A percentile compares a stretch with the other conserved stretches of the same genome.
Evolutionary conservation across 164 flowering plant species (phyloP).

Genomic region (Akebia trifoliata): DNA sequence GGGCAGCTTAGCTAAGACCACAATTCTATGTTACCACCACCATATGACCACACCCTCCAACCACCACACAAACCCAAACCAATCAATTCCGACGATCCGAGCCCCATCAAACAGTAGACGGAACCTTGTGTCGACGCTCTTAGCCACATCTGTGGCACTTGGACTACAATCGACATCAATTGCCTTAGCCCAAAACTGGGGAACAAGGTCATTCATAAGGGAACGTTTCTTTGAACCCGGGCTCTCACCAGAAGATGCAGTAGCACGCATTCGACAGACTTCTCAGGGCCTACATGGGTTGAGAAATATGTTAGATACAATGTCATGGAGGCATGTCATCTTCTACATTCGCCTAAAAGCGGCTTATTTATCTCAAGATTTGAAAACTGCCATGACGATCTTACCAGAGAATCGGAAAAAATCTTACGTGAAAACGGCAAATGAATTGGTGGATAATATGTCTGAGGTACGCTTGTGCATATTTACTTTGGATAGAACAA

Average conservation of each 20-base stretch:
- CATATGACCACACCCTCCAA: constrained; percentile 12
- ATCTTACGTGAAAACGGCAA: constrained; percentile 53
- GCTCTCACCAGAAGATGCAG: constrained; percentile 80
- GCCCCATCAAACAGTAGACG: constrained; percentile 29
- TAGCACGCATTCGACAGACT: constrained; percentile 67
- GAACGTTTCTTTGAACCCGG: constrained; percentile 69
- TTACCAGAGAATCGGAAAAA: constrained; percentile 46
- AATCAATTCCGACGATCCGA: background rate
- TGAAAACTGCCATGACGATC: constrained; percentile 53
- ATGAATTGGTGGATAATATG: constrained; percentile 79
- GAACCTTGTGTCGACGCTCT: constrained; percentile 27
- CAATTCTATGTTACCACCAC: constrained; percentile 18
- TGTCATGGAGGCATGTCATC: constrained; percentile 80
- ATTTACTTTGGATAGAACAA: background rate
- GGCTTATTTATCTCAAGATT: constrained; percentile 65
- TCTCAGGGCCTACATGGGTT: constrained; percentile 72
- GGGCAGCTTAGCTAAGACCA: constrained; percentile 30
- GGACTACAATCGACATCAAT: constrained; percentile 26
- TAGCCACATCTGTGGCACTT: constrained; percentile 32
- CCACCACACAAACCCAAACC: constrained; percentile 8
- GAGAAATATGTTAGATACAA: constrained; percentile 74
- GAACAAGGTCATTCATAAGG: constrained; percentile 56
- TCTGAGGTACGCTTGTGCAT: constrained; percentile 40
- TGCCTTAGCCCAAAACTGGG: constrained; percentile 69
- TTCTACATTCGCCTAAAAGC: constrained; percentile 64